Base-by-base conservation (phyloP, 768 basidiomycete genomes). In the Leucogyrophana mollusca region DNA sequence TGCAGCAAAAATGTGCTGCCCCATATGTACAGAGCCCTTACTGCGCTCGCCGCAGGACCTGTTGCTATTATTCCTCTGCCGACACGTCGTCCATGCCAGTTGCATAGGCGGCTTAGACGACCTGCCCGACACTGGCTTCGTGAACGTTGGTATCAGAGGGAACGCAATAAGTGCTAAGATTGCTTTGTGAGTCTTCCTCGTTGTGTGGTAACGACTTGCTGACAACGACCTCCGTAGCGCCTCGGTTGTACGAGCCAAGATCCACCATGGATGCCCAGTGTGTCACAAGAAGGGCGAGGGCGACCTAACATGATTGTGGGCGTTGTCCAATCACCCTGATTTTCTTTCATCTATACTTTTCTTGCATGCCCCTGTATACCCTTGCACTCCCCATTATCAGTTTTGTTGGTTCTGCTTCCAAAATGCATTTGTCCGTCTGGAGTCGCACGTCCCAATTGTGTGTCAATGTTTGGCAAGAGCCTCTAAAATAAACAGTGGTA, bases 61-160 rank as follows among this genome's bases (percentile, higher is more conserved):
- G n/a, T 58, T 80, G 3, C 61, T 96, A 3, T 65, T 93, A 22
- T 96, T 90, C 65, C 71, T 96, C 9, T 96, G 94, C 63, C 84
- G 90, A 25, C 94, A 96, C 58, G 78, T 87, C 37, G 87, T 93
- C 0, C 94, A 96, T 58, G 85, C 86, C 0, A 69, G 73, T 7
- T 95, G 94, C 54, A 79, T 86, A 1, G 79, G 73, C n/a, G 81
- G 83, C 9, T 13, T 30, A 4, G 81, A 83, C 30, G 69, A 79
- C 2, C 69, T 93, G 7, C 83, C 87, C 0, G 87, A 90, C 46
- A 73, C 73, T 21, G 68, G 72, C 4, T 54, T 80, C 25, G 69
- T 77, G 13, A 73, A 73, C 13, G 63, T 78, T 14, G 71, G 73
- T 10, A 59, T 67, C 13, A 68, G 67, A 22, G 65, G 69, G 14